Base-by-base conservation (phyloP, 768 basidiomycete species). In the Asterophora lycoperdoides region DNA sequence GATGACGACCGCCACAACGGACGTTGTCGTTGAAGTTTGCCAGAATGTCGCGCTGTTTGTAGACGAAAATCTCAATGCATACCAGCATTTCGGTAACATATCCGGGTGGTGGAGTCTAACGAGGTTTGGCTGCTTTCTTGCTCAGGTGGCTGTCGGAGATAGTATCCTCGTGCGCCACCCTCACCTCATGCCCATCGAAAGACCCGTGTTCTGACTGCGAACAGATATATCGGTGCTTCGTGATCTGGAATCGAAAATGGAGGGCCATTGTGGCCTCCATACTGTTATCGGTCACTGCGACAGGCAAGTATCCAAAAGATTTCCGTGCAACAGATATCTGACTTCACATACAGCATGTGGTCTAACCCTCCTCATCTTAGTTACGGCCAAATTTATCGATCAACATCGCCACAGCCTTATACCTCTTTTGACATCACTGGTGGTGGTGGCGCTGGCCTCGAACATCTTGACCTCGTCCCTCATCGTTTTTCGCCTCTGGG, bases 201-300 rank as follows among this genome's bases (percentile, higher is more conserved):
- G 23, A 30, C 19, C 14, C 19, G 19, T 23, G n/a, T 14, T 4
- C n/a, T 19, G 15, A 8, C 17, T 32, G 4, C 34, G 17, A 20
- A 13, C 19, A 48, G 47, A 48, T 48, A 33, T 48, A 48, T 33
- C 47, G 47, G 23, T 48, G 47, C 26, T 48, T 41, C 23, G 28
- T 41, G 26, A 33, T 48, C 11, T 48, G 47, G 47, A 48, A 23
- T 23, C 1, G 47, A 13, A 6, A 8, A 32, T 48, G 40, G 39
- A 18, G 13, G 32, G 32, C 41, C 14, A 41, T 35, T 3, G 18
- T 48, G 14, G 19, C 20, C 14, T 32, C 47, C 14, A 19, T 41
- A 11, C 4, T 48, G 5, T 29, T 35, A 8, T 41, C 39, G 9
- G 4, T 48, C 18, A 15, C 39, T 23, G 39, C 35, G 4, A 18